Evolutionary conservation across 2,329 filamentous ascomycete genomes (phyloP).

Genomic region (Passalora sequoiae): DNA sequence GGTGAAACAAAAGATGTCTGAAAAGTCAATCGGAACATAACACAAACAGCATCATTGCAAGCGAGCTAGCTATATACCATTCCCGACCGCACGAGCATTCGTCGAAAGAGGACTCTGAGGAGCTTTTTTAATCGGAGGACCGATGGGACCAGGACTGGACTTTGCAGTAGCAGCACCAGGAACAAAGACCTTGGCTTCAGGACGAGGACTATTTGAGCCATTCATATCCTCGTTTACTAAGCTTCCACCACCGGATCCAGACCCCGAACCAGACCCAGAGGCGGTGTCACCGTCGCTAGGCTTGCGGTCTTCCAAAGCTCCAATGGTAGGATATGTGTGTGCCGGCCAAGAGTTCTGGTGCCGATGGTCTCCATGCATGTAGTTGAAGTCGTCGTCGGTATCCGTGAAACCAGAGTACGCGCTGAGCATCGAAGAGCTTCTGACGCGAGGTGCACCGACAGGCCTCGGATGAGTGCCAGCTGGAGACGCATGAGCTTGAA

Average conservation of each 20-base stretch:
- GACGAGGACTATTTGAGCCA: conserved; percentile 32
- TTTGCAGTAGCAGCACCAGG: conserved; percentile 16
- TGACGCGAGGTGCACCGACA: conserved; percentile 34
- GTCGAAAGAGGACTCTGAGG: conserved; percentile 20
- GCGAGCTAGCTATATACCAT: conserved; percentile 27
- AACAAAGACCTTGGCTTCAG: conserved; percentile 32
- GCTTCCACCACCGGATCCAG: conserved; percentile 16
- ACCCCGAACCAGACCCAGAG: conserved; percentile 23
- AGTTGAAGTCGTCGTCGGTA: conserved; percentile 28
- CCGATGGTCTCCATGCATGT: conserved; percentile 14
- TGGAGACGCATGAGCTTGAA: conserved; percentile 18
- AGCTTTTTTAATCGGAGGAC: conserved; percentile 24
- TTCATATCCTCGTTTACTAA: conserved; percentile 25
- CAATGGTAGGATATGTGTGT: conserved; percentile 13
- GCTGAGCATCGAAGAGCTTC: conserved; percentile 50
- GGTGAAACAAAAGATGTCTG: too few species aligned
- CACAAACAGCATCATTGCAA: conserved; percentile 10
- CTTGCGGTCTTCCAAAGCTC: conserved; percentile 22
- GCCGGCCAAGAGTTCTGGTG: conserved; percentile 26
- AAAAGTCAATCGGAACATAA: too few species aligned
- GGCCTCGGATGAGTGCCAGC: conserved; percentile 12
- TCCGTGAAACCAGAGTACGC: conserved; percentile 50
- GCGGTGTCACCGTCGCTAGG: conserved; percentile 22
- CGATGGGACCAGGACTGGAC: conserved; percentile 23
- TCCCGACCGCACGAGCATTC: conserved; percentile 20